phyloP scores from a whole-genome alignment of 441 rosid genomes.

The Adansonia madagascariensis region DNA sequence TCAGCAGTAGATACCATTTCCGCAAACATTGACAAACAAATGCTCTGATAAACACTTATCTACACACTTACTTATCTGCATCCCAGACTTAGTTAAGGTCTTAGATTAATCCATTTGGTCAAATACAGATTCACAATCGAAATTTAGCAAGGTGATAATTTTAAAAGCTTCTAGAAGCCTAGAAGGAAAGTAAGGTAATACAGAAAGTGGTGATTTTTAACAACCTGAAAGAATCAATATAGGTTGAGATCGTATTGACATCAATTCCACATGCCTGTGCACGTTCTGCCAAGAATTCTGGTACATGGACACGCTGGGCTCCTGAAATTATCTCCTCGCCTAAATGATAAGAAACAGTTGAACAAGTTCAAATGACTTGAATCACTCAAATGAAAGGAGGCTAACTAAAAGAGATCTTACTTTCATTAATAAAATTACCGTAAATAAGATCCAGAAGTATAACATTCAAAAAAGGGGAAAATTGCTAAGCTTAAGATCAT shows the following conservation, averaged over 20 bases:
- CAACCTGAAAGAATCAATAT: slow-evolving; percentile 86
- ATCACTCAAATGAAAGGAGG: slow-evolving; percentile 3
- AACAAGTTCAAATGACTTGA: slow-evolving; percentile 12
- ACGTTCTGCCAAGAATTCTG: slow-evolving; percentile 70
- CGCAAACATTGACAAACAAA: neutral
- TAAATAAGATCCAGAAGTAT: neutral
- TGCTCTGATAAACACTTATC: neutral
- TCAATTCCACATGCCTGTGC: slow-evolving; percentile 79
- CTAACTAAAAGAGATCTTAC: neutral
- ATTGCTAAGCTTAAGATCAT: slow-evolving; percentile 10
- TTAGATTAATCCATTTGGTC: neutral
- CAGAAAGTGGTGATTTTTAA: neutral
- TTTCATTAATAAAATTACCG: neutral
- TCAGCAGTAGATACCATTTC: neutral
- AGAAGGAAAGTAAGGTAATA: neutral
- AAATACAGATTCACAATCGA: neutral
- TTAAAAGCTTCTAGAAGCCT: neutral
- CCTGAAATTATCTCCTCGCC: slow-evolving; percentile 98
- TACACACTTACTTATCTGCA: neutral
- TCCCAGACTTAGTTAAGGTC: neutral
- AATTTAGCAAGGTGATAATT: neutral
- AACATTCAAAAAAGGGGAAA: neutral
- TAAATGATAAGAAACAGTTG: slow-evolving; percentile 28
- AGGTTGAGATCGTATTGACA: slow-evolving; percentile 70
- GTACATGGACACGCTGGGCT: slow-evolving; percentile 87